A percentile compares a stretch with the other conserved stretches of the same genome.
Conservation (phyloP, 768 basidiomycete genomes). For the Trametes cinnabarina region DNA sequence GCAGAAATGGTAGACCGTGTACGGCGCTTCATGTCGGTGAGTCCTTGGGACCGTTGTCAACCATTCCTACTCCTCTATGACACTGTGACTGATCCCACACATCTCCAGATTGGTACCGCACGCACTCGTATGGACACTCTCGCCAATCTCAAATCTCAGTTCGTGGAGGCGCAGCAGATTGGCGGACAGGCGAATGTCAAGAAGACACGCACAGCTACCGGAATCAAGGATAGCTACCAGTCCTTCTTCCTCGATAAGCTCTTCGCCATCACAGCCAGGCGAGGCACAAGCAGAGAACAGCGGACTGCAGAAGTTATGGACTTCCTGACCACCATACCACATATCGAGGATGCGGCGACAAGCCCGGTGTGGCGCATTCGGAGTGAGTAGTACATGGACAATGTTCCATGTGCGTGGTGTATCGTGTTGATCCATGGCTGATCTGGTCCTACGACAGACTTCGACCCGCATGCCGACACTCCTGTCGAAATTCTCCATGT, state of each 20-base stretch:
- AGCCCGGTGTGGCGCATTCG: conserved; percentile 41
- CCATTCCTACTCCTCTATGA: too few species aligned
- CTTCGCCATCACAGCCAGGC: neutral
- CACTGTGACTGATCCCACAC: too few species aligned
- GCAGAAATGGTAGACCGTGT: too few species aligned
- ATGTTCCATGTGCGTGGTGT: conserved; percentile 28
- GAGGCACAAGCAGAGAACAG: neutral
- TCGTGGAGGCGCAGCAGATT: neutral
- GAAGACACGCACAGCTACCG: conserved; percentile 27
- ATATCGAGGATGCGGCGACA: conserved; percentile 23
- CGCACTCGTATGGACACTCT: too few species aligned
- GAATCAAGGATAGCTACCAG: conserved; percentile 37
- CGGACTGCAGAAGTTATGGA: too few species aligned
- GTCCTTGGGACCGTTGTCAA: too few species aligned
- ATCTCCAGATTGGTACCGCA: too few species aligned
- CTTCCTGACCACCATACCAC: neutral
- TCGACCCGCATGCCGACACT: conserved; percentile 42
- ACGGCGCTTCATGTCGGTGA: too few species aligned
- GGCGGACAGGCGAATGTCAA: conserved; percentile 9
- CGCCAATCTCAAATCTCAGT: too few species aligned
- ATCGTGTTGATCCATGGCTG: neutral
- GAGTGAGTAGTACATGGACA: conserved; percentile 25
- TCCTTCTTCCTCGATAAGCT: conserved; percentile 25
- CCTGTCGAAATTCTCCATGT: conserved; percentile 35
- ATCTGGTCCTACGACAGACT: too few species aligned